phyloP scores from a whole-genome alignment of 2,329 filamentous ascomycete genomes.

The Neurospora sp. region DNA sequence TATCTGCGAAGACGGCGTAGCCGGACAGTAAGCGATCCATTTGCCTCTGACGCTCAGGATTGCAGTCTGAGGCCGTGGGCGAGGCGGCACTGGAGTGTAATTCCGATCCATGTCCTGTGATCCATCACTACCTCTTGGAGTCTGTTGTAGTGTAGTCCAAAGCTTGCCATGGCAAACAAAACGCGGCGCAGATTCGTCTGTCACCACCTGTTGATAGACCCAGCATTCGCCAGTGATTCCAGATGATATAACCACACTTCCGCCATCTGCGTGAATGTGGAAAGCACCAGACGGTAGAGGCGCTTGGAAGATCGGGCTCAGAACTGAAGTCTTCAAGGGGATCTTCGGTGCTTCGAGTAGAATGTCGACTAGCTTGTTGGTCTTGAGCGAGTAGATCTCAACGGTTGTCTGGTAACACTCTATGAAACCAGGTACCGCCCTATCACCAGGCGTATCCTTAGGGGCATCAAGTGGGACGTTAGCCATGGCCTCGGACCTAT shows the following conservation, averaged over 20 bases:
- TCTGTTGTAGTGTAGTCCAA: constrained; percentile 77
- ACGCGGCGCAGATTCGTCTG: constrained; percentile 31
- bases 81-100: constrained; percentile 26
- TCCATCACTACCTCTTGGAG: constrained; percentile 34
- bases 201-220: constrained; percentile 51
- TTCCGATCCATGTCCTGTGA: constrained; percentile 36
- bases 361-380: constrained; percentile 60
- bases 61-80: constrained; percentile 45
- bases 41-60: constrained; percentile 60
- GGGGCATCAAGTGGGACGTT: constrained; percentile 29
- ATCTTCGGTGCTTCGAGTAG: constrained; percentile 62
- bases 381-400: constrained; percentile 77
- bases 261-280: constrained; percentile 61
- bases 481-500: constrained; percentile 30
- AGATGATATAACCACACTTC: constrained; percentile 65
- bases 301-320: constrained; percentile 55
- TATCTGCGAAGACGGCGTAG: constrained; percentile 60
- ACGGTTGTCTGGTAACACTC: constrained; percentile 76
- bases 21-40: constrained; percentile 71
- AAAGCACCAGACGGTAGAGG: constrained; percentile 65
- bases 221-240: constrained; percentile 81
- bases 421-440: constrained; percentile 28
- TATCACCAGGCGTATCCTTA: constrained; percentile 24
- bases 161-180: constrained; percentile 74
- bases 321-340: constrained; percentile 46